Evolutionary conservation across 1,284 basidiomycete species (phyloP).

Genomic region (Bondarzewia mesenterica): DNA sequence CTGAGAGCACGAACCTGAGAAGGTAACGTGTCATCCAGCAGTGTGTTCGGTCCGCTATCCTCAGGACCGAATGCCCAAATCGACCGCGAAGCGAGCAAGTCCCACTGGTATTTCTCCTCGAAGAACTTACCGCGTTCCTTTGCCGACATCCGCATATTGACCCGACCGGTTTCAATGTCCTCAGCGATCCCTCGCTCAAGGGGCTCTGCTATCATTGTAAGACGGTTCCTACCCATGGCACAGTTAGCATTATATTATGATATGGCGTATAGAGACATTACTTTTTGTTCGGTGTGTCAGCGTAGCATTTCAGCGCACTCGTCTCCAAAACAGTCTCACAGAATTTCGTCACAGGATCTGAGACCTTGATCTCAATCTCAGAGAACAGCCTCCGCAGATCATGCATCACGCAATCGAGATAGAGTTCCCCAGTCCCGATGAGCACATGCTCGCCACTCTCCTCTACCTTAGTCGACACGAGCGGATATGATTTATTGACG

Average conservation of each 20-base stretch:
- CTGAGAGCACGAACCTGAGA: slow-evolving; percentile 55
- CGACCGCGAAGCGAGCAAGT: slow-evolving; percentile 91
- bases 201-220: slow-evolving; percentile 97
- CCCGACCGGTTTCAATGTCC: slow-evolving; percentile 86
- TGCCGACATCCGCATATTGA: slow-evolving; percentile 88
- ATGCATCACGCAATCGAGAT: slow-evolving; percentile 95
- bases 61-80: slow-evolving; percentile 99
- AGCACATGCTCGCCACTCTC: slow-evolving; percentile 98
- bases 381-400: slow-evolving; percentile 89
- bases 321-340: slow-evolving; percentile 99
- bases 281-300: slow-evolving; percentile 99
- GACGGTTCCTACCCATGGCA: slow-evolving; percentile 66
- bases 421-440: slow-evolving; percentile 95
- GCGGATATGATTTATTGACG: slow-evolving; percentile 96
- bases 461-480: slow-evolving; percentile 93
- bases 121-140: slow-evolving; percentile 94
- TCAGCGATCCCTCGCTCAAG: slow-evolving; percentile 90
- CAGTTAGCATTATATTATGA: no score
- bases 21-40: slow-evolving; percentile 94
- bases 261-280: slow-evolving; percentile 25
- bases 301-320: slow-evolving; percentile 96
- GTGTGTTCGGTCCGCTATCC: slow-evolving; percentile 87
- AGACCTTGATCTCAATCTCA: slow-evolving; percentile 99
- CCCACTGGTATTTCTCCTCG: slow-evolving; percentile 97
- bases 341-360: slow-evolving; percentile 97